Evolutionary conservation across 352 stramenopile genomes (phyloP).

Genomic region (Globisporangium solare): DNA sequence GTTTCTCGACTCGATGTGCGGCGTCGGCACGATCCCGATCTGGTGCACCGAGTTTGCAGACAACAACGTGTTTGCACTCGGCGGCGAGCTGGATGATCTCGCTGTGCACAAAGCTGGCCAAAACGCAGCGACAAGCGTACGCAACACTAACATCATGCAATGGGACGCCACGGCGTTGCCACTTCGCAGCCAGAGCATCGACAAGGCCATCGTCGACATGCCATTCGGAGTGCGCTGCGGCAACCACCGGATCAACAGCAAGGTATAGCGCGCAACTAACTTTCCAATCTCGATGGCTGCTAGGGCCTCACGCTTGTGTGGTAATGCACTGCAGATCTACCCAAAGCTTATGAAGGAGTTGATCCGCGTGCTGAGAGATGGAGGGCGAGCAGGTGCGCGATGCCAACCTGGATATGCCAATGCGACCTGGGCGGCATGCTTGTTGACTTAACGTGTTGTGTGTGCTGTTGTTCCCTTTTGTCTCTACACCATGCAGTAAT

Average conservation of each 20-base stretch:
- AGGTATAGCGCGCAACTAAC: constrained; percentile 19
- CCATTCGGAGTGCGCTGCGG: constrained; percentile 74
- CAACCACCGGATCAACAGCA: constrained; percentile 64
- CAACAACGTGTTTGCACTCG: constrained; percentile 54
- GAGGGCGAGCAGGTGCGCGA: constrained; percentile 38
- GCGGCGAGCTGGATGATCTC: constrained; percentile 55
- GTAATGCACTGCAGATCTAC: constrained; percentile 54
- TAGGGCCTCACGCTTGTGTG: neutral
- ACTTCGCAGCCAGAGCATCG: constrained; percentile 44
- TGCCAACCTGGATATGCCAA: too few relatives aligned
- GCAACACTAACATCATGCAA: constrained; percentile 46
- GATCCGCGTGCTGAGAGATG: constrained; percentile 47
- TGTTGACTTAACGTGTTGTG: neutral
- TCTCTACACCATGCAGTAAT: constrained; percentile 27
- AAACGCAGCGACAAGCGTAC: constrained; percentile 34
- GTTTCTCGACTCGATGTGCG: constrained; percentile 79
- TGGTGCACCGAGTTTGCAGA: constrained; percentile 45
- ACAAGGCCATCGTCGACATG: constrained; percentile 74
- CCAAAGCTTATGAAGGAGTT: constrained; percentile 73
- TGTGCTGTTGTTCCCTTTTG: neutral
- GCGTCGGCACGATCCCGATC: constrained; percentile 73
- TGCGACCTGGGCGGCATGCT: neutral
- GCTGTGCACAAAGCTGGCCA: constrained; percentile 47
- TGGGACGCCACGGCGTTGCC: constrained; percentile 65
- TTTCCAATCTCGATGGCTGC: neutral